Evolutionary conservation across 306 rosid species (phyloP), one percentile per base, ranked within the genome.

Genomic region (Vigna trinervia): DNA sequence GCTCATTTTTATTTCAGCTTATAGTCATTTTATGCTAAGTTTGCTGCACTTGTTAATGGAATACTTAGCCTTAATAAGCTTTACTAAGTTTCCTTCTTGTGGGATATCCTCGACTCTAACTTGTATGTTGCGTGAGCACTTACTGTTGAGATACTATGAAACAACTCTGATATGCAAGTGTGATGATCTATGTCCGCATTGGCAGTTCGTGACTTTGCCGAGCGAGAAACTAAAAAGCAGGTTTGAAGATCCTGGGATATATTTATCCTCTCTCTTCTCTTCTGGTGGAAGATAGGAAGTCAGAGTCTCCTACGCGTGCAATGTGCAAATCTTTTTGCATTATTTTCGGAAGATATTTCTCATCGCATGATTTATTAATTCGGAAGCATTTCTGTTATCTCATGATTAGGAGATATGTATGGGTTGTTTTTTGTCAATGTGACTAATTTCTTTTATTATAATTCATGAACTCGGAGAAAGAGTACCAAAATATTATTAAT

Each of bases 91-190:
- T 59, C 30, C 0, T 12, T 12, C 70, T 57, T 23, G 46, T 59
- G 39, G 23, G 48, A 62, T 46, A 78, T 56, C 22, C 22, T 19
- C 15, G 41, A 39, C 56, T 59, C 54, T 17, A 22, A 64, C 56
- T 71, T 47, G 26, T 19, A 69, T 45, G 26, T 68, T 60, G 54
- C 14, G 38, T 61, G 52, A 19, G 48, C 11, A 3, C 10, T 11
- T 26, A 30, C 66, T 7, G 34, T 6, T 34, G 50, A 46, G 73
- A 73, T 54, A 5, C 34, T 17, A 2, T 22, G 72, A 26, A 62
- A 71, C 62, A 23, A 48, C 23, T 62, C 63, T 79, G 26, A 51
- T 45, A 46, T 32, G 32, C 52, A 5, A 66, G 2, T 52, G 78
- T 52, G 78, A 57, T 50, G 32, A 39, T 39, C 15, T 22, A 3